Conservation (phyloP, 164 flowering plant species). For the Euptelea pleiosperma region DNA sequence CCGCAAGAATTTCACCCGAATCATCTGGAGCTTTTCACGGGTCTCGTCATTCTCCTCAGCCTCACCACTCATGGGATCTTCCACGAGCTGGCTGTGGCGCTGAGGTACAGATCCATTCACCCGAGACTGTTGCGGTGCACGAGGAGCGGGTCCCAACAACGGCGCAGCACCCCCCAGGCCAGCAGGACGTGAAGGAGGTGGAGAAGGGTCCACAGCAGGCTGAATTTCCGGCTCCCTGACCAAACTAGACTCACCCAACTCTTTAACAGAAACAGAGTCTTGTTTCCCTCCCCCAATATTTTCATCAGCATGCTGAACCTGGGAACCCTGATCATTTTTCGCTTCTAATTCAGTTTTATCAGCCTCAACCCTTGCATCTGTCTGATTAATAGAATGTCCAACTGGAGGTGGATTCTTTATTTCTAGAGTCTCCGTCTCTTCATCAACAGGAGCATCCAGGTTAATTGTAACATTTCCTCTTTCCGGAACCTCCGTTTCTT, state of each 20-base stretch:
- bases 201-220: constrained; percentile 24
- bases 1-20: constrained; percentile 90
- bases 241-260: constrained; percentile 5
- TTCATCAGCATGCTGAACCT: constrained; percentile 13
- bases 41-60: constrained; percentile 88
- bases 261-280: constrained; percentile 2
- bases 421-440: constrained; percentile 11
- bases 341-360: constrained; percentile 14
- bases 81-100: constrained; percentile 49
- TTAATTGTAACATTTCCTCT: not conserved
- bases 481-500: constrained; percentile 11
- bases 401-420: constrained; percentile 8
- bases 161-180: constrained; percentile 96
- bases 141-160: constrained; percentile 68
- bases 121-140: constrained; percentile 64
- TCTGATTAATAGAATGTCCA: constrained; percentile 14
- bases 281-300: constrained; percentile 14
- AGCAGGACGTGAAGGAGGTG: constrained; percentile 65
- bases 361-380: constrained; percentile 14
- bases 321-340: constrained; percentile 14
- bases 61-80: constrained; percentile 68
- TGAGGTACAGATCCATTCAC: constrained; percentile 64
- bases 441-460: constrained; percentile 16
- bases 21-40: constrained; percentile 94
- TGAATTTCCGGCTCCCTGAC: constrained; percentile 13